Evolutionary conservation across 108 stramenopile species (phyloP).

Genomic region (Tribonema minus): DNA sequence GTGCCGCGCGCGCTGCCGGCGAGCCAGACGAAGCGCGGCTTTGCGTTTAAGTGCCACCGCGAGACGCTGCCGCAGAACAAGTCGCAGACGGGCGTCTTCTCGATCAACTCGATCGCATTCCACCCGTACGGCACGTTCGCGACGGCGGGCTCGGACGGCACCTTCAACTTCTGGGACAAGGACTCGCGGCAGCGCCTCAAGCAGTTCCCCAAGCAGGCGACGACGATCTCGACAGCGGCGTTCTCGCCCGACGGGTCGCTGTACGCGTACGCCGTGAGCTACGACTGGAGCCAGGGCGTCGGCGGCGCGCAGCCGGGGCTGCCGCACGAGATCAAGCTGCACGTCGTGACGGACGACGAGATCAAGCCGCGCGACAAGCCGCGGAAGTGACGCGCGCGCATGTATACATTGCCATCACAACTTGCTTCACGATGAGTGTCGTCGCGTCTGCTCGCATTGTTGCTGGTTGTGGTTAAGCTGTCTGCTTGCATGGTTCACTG

Average conservation of each 20-base stretch:
- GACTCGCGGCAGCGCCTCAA: constrained; percentile 58
- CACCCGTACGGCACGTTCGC: constrained; percentile 59
- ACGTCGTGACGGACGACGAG: constrained; percentile 38
- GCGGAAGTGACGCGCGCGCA: too few species aligned
- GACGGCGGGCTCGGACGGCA: constrained; percentile 54
- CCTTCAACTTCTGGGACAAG: constrained; percentile 62
- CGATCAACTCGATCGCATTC: constrained; percentile 56
- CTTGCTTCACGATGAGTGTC: too few species aligned
- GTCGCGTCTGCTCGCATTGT: too few species aligned
- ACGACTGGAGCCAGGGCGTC: constrained; percentile 48
- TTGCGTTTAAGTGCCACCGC: constrained; percentile 63
- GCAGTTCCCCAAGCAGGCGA: constrained; percentile 55
- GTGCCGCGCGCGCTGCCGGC: neutral
- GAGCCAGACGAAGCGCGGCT: constrained; percentile 15
- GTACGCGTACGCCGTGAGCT: constrained; percentile 44
- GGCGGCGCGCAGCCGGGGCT: constrained; percentile 20
- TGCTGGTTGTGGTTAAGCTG: too few species aligned
- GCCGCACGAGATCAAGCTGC: constrained; percentile 23
- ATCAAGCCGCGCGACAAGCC: constrained; percentile 42
- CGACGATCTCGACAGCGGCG: constrained; percentile 22
- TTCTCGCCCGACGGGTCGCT: constrained; percentile 39
- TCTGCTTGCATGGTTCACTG: too few species aligned
- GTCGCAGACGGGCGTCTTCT: constrained; percentile 39
- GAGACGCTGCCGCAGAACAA: constrained; percentile 23
- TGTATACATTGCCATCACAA: too few species aligned